Evolutionary conservation across 495 filamentous ascomycete species (phyloP), one percentile per base, ranked within the genome.

Genomic region (Aspergillus kassunensis): DNA sequence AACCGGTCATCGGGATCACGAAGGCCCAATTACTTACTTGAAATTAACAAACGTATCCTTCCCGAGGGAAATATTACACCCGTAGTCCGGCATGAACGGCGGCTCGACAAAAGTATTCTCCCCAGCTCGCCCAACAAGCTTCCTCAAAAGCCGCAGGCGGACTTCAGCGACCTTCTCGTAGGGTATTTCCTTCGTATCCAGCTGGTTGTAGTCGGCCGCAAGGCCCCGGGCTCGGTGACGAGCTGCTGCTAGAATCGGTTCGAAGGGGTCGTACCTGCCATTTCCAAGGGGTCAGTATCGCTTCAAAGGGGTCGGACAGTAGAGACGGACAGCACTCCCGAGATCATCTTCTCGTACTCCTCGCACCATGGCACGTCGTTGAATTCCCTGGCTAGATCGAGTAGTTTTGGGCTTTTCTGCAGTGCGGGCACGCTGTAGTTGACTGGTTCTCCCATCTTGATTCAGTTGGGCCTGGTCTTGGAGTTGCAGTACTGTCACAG

Each of bases 21-120:
- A n/a, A n/a, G n/a, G n/a, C n/a, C n/a, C n/a, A n/a, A n/a, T n/a
- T n/a, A n/a, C n/a, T n/a, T n/a, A 79, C 72, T 73, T 75, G 62
- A 76, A 80, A 51, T 81, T 81, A 19, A 75, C 62, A 51, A 79
- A 79, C 54, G 74, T 80, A 23, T 73, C 58, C 20, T 68, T 59
- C 6, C 80, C 79, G 6, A 83, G 68, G 9, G 51, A 43, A 19
- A 77, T 66, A 59, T 83, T 83, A 54, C 75, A 78, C 0, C 79
- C 80, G 51, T 82, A 82, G 57, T 83, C 79, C 6, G 79, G 67
- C 6, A 57, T 51, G 54, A 83, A 71, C 0, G 79, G 76, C 18
- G 79, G 68, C 56, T 81, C 78, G 31, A 81, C 57, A 44, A 74
- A 78, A 7, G 69, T 65, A 1, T 67, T 64, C 8, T 73, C 64